A percentile compares a stretch with the other conserved stretches of the same genome.
Evolutionary conservation across 2,329 filamentous ascomycete species (phyloP).

Genomic region (Mariannaea sp.): DNA sequence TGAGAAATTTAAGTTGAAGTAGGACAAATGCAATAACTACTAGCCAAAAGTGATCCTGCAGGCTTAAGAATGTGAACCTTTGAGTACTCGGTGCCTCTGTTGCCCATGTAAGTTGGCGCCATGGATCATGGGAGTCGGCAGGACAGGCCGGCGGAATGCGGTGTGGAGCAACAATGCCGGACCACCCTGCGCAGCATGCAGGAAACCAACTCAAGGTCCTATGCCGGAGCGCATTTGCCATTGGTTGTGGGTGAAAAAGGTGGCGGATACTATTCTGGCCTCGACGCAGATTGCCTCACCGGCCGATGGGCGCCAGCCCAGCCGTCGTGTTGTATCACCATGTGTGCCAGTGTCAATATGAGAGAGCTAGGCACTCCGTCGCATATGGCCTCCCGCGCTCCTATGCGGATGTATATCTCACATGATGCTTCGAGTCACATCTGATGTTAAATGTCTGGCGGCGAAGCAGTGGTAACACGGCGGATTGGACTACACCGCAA

Average conservation of each 20-base stretch:
- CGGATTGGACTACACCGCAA: background rate
- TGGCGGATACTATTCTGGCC: conserved; percentile 22
- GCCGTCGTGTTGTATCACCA: conserved; percentile 17
- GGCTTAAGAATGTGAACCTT: conserved; percentile 13
- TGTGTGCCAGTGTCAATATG: background rate
- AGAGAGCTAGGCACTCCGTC: background rate
- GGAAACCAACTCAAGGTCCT: conserved; percentile 9
- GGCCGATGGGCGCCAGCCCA: conserved; percentile 7
- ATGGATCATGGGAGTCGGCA: conserved; percentile 16
- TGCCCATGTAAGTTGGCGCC: conserved; percentile 14
- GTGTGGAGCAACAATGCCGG: conserved; percentile 15
- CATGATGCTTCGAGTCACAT: too few relatives aligned
- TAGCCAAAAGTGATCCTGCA: conserved; percentile 23
- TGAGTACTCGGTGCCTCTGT: conserved; percentile 11
- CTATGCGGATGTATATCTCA: too few relatives aligned
- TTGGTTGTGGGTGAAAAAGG: conserved; percentile 6
- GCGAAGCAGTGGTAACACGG: background rate
- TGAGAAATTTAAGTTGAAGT: background rate
- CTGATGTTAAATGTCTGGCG: too few relatives aligned
- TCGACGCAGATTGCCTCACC: conserved; percentile 13
- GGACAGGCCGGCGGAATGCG: conserved; percentile 8
- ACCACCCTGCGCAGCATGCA: conserved; percentile 17
- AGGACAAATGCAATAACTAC: conserved; percentile 27
- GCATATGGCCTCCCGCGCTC: background rate
- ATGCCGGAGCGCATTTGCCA: background rate